Conservation (phyloP, 2,329 filamentous ascomycete species). For the Cladosporium colombiae region DNA sequence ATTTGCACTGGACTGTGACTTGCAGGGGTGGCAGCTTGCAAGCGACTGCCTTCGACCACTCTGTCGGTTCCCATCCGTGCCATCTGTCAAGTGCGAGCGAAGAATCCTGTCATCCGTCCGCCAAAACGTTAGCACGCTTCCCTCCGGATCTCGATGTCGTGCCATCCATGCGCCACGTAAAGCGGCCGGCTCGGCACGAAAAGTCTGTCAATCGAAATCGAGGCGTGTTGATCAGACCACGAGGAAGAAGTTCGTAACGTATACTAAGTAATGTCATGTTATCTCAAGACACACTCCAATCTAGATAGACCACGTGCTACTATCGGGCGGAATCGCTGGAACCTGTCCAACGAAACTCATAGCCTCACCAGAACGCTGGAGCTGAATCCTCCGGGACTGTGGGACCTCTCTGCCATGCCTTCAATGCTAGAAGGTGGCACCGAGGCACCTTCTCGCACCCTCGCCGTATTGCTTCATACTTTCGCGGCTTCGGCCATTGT, state of each 20-base stretch:
- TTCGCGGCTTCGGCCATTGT: background rate
- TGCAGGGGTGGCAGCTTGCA: constrained; percentile 4
- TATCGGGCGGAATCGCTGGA: too few species aligned
- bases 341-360: too few species aligned
- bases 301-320: too few species aligned
- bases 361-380: too few species aligned
- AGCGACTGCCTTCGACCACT: background rate
- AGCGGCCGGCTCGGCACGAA: background rate
- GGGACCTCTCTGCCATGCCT: too few species aligned
- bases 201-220: background rate
- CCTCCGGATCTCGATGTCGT: background rate
- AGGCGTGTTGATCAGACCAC: background rate
- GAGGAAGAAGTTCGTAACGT: background rate
- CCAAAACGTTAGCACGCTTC: constrained; percentile 2
- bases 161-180: background rate
- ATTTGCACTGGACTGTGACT: background rate
- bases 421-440: too few species aligned
- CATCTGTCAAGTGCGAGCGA: background rate
- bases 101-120: constrained; percentile 3
- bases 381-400: too few species aligned
- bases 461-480: background rate
- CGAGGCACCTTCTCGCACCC: too few species aligned
- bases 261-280: too few species aligned
- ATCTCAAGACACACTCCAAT: too few species aligned
- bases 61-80: background rate